These are phyloP conservation scores for Petunia secreta DNA, from an alignment of 257 asterid genomes.

Conservation along the genomic window DNA sequence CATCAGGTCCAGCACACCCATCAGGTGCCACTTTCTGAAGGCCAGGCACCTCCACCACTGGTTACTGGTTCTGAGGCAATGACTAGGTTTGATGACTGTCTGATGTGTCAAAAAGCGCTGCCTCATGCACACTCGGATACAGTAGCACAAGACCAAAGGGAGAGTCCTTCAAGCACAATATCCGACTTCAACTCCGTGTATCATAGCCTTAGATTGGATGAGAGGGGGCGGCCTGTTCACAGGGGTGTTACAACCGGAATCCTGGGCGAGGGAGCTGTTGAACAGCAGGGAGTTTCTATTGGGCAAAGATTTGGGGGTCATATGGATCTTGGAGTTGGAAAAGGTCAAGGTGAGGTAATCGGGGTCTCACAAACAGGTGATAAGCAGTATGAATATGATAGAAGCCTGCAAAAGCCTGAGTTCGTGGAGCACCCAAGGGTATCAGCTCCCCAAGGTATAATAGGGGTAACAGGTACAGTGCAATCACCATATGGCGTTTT, in stretches of 20 bases:
- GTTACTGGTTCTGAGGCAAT: conserved; percentile 44
- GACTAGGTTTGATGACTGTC: conserved; percentile 61
- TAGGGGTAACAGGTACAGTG: conserved; percentile 49
- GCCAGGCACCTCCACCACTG: conserved; percentile 42
- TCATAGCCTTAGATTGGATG: conserved; percentile 68
- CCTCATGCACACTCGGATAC: conserved; percentile 99
- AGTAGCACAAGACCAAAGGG: conserved; percentile 61
- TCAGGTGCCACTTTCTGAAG: conserved; percentile 38
- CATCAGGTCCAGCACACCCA: conserved; percentile 57
- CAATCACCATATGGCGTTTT: conserved; percentile 56
- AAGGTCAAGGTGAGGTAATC: conserved; percentile 40
- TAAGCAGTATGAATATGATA: conserved; percentile 49
- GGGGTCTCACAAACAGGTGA: conserved; percentile 46
- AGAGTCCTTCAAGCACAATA: conserved; percentile 48
- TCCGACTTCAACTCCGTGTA: conserved; percentile 53
- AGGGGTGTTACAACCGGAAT: conserved; percentile 47
- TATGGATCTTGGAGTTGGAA: conserved; percentile 47
- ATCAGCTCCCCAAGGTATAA: conserved; percentile 48
- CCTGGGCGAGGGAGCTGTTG: conserved; percentile 44
- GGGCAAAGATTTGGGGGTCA: conserved; percentile 37
- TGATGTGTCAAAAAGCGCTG: conserved; percentile 85
- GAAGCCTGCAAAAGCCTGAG: conserved; percentile 43
- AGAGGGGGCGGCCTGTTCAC: conserved; percentile 54
- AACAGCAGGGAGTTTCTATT: conserved; percentile 42
- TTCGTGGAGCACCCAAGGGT: conserved; percentile 55